Percentiles rank a stretch among this genome's conserved stretches.
These are phyloP conservation scores for Diaporthe citrichinensis DNA, from an alignment of 2,329 filamentous ascomycete species.

Conservation along the genomic window DNA sequence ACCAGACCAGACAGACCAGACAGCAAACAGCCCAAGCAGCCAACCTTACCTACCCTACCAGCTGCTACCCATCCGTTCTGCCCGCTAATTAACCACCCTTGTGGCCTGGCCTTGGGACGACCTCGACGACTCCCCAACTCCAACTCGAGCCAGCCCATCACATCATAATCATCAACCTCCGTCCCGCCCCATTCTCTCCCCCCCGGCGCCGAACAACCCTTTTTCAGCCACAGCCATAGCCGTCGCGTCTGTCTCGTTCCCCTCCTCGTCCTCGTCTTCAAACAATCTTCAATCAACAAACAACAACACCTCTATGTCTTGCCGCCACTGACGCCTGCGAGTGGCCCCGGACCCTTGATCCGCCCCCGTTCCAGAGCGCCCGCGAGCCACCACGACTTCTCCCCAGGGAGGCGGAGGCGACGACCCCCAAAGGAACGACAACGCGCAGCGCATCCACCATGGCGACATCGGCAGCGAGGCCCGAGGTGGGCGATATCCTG, in stretches of 20 bases:
- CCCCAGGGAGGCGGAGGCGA: conserved; percentile 42
- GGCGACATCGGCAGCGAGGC: conserved; percentile 57
- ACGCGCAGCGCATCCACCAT: conserved; percentile 44
- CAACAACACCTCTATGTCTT: conserved; percentile 40
- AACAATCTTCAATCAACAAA: conserved; percentile 28
- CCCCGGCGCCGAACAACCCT: conserved; percentile 28
- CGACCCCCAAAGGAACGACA: conserved; percentile 37
- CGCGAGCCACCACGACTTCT: conserved; percentile 56
- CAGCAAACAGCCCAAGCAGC: background rate
- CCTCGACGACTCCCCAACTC: conserved; percentile 17
- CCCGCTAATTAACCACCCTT: conserved; percentile 27
- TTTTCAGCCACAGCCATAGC: conserved; percentile 15
- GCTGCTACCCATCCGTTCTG: conserved; percentile 14
- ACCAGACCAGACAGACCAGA: background rate
- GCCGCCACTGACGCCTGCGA: conserved; percentile 38
- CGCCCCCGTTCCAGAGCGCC: conserved; percentile 27
- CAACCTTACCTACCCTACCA: background rate
- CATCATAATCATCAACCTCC: conserved; percentile 20
- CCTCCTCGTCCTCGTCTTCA: background rate
- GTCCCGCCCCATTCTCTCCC: conserved; percentile 9
- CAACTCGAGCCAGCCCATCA: conserved; percentile 8
- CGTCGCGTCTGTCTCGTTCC: conserved; percentile 23
- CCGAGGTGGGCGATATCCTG: conserved; percentile 76
- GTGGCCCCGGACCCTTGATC: conserved; percentile 37
- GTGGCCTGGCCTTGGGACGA: conserved; percentile 7